Base-by-base conservation (phyloP, 345 rosid species). In the Brassica juncea region DNA sequence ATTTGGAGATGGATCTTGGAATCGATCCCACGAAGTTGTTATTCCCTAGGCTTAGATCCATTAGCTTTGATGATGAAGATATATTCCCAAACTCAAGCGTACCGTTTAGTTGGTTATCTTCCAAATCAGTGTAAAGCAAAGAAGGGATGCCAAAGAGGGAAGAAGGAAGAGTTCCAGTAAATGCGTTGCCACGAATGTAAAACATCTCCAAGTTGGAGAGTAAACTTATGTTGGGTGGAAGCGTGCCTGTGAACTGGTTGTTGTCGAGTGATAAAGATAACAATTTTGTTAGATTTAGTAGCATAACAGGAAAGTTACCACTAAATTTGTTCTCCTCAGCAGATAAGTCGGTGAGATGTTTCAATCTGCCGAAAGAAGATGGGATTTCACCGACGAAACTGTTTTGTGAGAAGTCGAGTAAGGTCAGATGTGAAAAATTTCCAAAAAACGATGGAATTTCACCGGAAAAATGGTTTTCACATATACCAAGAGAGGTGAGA, bases 21-120 rank as follows among this genome's bases (percentile, higher is more conserved):
- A 82, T 72, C 2, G 39, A 57, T 2, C 81, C 85, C 32, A 2
- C 16, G 0, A 86, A 80, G 11, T 65, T 70, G 64, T 83, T 86
- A 28, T 68, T 0, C 3, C 62, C 5, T 11, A 76, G 59, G n/a
- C 0, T 0, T 58, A 76, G 7, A 0, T 5, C 1, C 1, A 0
- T 0, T 37, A 76, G 4, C n/a, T 42, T 35, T 5, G 81, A 31
- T 60, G 54, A 0, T 6, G 12, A 39, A 70, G 63, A 70, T 16
- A 60, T 11, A 69, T 59, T 60, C 25, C 74, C 70, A 12, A 77
- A 16, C 2, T 77, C 75, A 42, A 59, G 10, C 12, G 32, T 6
- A 2, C n/a, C 69, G 4, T 6, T 60, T 8, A 37, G 52, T 44
- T 44, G 52, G 52, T 44, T 44, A 44, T 3, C 4, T 11, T 10